Percentiles rank a stretch among this genome's conserved stretches.
These are phyloP conservation scores for Opeltia flavorubescens DNA, from an alignment of 495 filamentous ascomycete genomes.

Conservation along the genomic window DNA sequence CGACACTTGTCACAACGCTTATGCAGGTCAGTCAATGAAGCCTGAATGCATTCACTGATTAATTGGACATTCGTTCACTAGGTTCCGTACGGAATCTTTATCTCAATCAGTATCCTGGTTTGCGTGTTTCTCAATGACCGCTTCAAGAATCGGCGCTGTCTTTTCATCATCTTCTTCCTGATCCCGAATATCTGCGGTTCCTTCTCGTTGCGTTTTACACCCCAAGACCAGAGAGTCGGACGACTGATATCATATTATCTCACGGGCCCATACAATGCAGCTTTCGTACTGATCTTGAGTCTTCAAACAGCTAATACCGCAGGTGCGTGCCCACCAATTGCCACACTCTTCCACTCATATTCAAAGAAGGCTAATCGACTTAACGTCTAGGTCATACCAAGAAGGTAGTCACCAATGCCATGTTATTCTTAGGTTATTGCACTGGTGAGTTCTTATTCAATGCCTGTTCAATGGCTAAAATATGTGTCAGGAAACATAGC, in stretches of 20 bases:
- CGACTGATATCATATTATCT: slow-evolving; percentile 43
- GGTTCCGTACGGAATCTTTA: slow-evolving; percentile 45
- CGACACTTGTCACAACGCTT: slow-evolving; percentile 32
- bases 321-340: slow-evolving; percentile 15
- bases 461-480: too few species aligned
- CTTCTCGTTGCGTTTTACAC: slow-evolving; percentile 41
- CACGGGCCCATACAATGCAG: slow-evolving; percentile 45
- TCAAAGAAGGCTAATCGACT: background rate
- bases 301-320: slow-evolving; percentile 44
- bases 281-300: slow-evolving; percentile 43
- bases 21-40: slow-evolving; percentile 26
- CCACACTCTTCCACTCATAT: background rate
- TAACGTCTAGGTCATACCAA: slow-evolving; percentile 37
- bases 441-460: too few species aligned
- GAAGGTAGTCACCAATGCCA: slow-evolving; percentile 46
- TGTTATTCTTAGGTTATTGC: slow-evolving; percentile 40
- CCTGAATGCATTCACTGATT: slow-evolving; percentile 10
- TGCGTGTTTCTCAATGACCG: slow-evolving; percentile 46
- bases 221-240: slow-evolving; percentile 28
- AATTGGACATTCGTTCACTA: slow-evolving; percentile 24
- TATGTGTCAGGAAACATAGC: slow-evolving; percentile 40
- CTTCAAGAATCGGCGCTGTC: slow-evolving; percentile 39
- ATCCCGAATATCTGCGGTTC: slow-evolving; percentile 40
- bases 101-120: slow-evolving; percentile 39
- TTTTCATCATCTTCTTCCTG: slow-evolving; percentile 39